Percentiles rank a stretch among this genome's conserved stretches.
Evolutionary conservation across 768 basidiomycete species (phyloP).

Genomic region (Leccinum subgranulosum): DNA sequence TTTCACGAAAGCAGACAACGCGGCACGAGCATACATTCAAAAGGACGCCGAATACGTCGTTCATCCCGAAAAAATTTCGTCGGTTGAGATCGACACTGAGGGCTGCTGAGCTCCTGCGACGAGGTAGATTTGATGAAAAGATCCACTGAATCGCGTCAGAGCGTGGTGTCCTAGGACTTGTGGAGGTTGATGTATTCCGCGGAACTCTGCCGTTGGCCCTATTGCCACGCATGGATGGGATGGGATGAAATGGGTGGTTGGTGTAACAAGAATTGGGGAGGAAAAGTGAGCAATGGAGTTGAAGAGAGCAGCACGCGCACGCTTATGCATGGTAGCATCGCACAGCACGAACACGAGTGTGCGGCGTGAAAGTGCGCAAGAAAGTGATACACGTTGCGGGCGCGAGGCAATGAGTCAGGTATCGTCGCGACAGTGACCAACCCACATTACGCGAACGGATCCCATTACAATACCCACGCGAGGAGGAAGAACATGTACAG

Average conservation of each 20-base stretch:
- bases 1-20: background rate
- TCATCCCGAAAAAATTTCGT: constrained; percentile 75
- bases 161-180: constrained; percentile 30
- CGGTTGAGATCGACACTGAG: constrained; percentile 60
- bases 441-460: constrained; percentile 1
- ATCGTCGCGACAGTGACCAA: constrained; percentile 1
- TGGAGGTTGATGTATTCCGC: constrained; percentile 20
- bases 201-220: constrained; percentile 24
- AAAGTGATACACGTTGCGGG: constrained; percentile 24
- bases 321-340: constrained; percentile 24
- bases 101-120: constrained; percentile 55
- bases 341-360: constrained; percentile 34
- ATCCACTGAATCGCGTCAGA: constrained; percentile 63
- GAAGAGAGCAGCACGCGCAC: constrained; percentile 23
- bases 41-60: constrained; percentile 73
- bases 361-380: constrained; percentile 20
- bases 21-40: constrained; percentile 54
- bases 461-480: background rate
- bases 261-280: constrained; percentile 1
- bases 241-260: constrained; percentile 7
- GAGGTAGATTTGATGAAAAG: constrained; percentile 69
- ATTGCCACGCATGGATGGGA: constrained; percentile 22
- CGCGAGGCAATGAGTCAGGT: constrained; percentile 20
- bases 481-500: background rate
- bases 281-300: constrained; percentile 11